Evolutionary conservation across 2,329 filamentous ascomycete genomes (phyloP), one percentile per base, ranked within the genome.

Genomic region (Myriosclerotinia duriaeana): DNA sequence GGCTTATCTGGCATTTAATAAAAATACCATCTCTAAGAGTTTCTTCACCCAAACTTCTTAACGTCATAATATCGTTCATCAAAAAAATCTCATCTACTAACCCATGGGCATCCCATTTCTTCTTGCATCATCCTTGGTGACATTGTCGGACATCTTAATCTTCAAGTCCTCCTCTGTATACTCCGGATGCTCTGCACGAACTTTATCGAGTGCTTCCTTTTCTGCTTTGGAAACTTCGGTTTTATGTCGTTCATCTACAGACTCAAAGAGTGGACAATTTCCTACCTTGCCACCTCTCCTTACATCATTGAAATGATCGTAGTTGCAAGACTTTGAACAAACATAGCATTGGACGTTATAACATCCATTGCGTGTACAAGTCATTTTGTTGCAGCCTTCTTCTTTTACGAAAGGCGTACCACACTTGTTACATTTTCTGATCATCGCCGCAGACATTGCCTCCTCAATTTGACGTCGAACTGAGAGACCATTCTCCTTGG

Each of bases 361-460:
- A 67, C 85, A 88, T 1, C 78, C 78, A 52, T 74, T 61, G n/a
- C 83, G 82, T 0, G 84, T 80, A 76, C 92, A 96, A 0, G 77
- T 83, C 85, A 96, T 91, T 78, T 93, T 93, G 79, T 96, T 96
- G 79, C 92, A 96, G 3, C 92, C 92, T 42, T 80, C 76, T 46
- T 88, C 84, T 75, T 96, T 96, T 76, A 96, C 84, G 72, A 94
- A 95, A 0, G 88, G 86, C 2, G 70, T 74, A 77, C 73, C 73
- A 80, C 85, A 87, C 70, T 83, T 83, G 72, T 91, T 92, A 80
- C 92, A 96, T 38, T 81, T 86, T 26, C 92, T 85, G 64, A 96
- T 89, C 71, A 96, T 73, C 1, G 92, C 92, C 20, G 84, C 83
- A 2, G 90, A 92, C 89, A 93, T 94, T 26, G 91, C 92, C 76